Base-by-base conservation (phyloP, 768 basidiomycete species). In the Lepiota subincarnata region DNA sequence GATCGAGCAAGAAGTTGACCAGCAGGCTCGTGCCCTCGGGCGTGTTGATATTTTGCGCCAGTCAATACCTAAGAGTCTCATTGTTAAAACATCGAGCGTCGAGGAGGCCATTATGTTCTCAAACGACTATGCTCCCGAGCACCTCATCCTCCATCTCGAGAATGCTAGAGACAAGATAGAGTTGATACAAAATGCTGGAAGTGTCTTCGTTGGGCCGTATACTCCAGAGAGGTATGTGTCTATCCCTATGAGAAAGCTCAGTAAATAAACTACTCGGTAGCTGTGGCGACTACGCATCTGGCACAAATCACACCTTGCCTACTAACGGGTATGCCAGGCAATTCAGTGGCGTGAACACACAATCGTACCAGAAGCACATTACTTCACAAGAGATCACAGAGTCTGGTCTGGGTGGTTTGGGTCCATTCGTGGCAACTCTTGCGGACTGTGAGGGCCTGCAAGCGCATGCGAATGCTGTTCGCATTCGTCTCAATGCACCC, bases 41-140 rank as follows among this genome's bases (percentile, higher is more conserved):
- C 84, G 97, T 48, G 88, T 95, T 44, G 89, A 89, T 55, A 98
- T 99, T 61, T 79, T 97, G 48, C 82, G 90, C 24, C 80, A 94
- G 70, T 95, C 93, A 2, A 82, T 99, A 58, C 70, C 84, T 46
- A 94, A 92, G 74, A 94, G 91, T 66, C 77, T 98, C 61, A 97
- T 96, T 60, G 89, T 98, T 58, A 83, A 83, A 62, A 77, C 81
- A 18, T 60, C 72, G 18, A 78, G 78, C 6, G 70, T 88, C 1
- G 79, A 86, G 34, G 86, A 94, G 64, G 97, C 92, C 7, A 74
- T 98, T 49, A 70, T 66, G 6, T 98, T 98, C 73, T 92, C 89
- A 40, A 98, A 99, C 68, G 94, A 95, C 63, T 99, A 99, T 64
- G 96, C 97, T 4, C 97, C 97, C 0, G 97, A 99, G 66, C 97